phyloP scores from a whole-genome alignment of 768 basidiomycete species.

The Termitomyces sp. region DNA sequence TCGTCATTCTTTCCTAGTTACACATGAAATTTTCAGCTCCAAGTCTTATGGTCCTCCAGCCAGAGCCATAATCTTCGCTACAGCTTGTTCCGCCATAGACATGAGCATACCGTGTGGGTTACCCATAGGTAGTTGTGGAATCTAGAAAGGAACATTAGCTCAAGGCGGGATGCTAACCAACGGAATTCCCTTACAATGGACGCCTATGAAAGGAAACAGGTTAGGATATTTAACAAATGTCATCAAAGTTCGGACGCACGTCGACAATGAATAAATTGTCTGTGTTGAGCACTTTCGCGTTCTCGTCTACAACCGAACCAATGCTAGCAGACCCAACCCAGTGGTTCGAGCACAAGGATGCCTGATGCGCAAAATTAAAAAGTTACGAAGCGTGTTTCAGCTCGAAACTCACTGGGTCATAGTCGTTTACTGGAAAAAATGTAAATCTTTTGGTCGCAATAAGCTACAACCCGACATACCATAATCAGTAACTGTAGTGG shows the following conservation, averaged over 20 bases:
- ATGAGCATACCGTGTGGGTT: slow-evolving; percentile 58
- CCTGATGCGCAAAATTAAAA: slow-evolving; percentile 17
- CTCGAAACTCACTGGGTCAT: slow-evolving; percentile 22
- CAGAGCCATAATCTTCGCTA: slow-evolving; percentile 52
- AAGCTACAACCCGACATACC: slow-evolving; percentile 27
- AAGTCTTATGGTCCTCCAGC: slow-evolving; percentile 39
- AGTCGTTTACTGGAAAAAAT: slow-evolving; percentile 33
- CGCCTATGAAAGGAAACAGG: slow-evolving; percentile 20
- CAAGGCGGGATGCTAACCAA: neutral
- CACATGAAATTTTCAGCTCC: neutral
- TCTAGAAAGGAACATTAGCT: slow-evolving; percentile 21
- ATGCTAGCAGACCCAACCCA: slow-evolving; percentile 59
- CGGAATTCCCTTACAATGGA: slow-evolving; percentile 26
- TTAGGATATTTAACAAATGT: neutral
- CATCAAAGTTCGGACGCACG: slow-evolving; percentile 25
- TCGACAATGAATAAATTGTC: slow-evolving; percentile 56
- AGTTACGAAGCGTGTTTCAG: neutral
- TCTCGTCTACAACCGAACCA: slow-evolving; percentile 54
- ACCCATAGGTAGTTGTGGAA: slow-evolving; percentile 53
- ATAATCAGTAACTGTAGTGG: slow-evolving; percentile 50
- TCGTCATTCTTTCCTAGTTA: too few relatives aligned
- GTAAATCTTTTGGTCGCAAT: slow-evolving; percentile 3
- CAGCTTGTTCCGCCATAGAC: slow-evolving; percentile 57
- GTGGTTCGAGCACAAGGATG: slow-evolving; percentile 56
- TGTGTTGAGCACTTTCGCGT: slow-evolving; percentile 50